These are phyloP conservation scores for Sonneratia alba DNA, from an alignment of 345 rosid genomes.

Conservation along the genomic window DNA sequence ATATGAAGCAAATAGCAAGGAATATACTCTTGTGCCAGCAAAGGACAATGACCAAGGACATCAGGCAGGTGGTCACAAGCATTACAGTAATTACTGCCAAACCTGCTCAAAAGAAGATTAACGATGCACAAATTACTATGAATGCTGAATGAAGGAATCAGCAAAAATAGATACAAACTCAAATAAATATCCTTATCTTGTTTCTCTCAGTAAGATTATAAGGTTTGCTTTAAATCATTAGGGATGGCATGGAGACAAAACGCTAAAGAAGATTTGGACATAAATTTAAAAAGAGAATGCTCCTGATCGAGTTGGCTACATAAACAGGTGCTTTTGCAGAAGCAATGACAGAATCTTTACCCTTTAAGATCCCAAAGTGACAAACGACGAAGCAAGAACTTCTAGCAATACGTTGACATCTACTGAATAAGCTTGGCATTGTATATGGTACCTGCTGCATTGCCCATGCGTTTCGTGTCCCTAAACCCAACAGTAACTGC, in stretches of 20 bases:
- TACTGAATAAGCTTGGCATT: not conserved
- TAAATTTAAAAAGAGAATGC: too few relatives aligned
- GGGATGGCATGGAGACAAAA: too few relatives aligned
- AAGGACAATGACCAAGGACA: conserved; percentile 79
- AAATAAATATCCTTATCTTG: too few relatives aligned
- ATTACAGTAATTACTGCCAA: conserved; percentile 95
- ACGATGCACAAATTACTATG: too few relatives aligned
- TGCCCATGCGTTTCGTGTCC: conserved; percentile 83
- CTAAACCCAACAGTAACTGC: conserved; percentile 89
- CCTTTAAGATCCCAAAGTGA: not conserved
- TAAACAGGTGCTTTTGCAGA: too few relatives aligned
- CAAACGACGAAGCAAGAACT: not conserved
- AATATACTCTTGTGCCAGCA: conserved; percentile 78
- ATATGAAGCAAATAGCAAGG: conserved; percentile 54
- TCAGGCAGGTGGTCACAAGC: conserved; percentile 89
- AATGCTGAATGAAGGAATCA: not conserved
- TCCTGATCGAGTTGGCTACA: too few relatives aligned
- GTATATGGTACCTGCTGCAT: conserved; percentile 61
- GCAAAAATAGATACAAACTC: not conserved
- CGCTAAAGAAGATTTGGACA: too few relatives aligned
- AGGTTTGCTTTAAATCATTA: not conserved
- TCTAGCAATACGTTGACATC: not conserved
- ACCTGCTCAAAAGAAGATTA: conserved; percentile 35
- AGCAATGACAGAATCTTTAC: too few relatives aligned
- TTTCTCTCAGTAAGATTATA: not conserved